Conservation (phyloP, 2,329 filamentous ascomycete genomes). For the Bipolaris bicolor region DNA sequence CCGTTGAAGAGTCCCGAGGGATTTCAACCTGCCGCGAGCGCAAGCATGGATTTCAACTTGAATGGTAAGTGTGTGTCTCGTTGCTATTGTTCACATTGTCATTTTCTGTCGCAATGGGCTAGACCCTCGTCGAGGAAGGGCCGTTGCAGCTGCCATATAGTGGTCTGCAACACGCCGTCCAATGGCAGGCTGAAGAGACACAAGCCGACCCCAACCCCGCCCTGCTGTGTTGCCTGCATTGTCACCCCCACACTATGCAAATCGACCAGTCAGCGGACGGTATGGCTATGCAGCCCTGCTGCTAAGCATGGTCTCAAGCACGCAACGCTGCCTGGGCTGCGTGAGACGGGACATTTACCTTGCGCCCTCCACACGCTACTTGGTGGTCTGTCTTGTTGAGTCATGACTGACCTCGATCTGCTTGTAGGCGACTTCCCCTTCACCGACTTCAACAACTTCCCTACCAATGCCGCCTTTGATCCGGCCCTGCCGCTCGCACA, state of each 20-base stretch:
- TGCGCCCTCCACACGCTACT: conserved; percentile 13
- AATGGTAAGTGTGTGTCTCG: conserved; percentile 36
- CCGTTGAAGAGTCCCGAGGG: conserved; percentile 20
- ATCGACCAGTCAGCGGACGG: conserved; percentile 34
- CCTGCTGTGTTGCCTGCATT: conserved; percentile 30
- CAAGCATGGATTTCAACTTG: conserved; percentile 46
- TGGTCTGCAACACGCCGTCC: conserved; percentile 22
- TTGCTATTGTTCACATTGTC: conserved; percentile 14
- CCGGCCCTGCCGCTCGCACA: conserved; percentile 40
- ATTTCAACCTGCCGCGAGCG: conserved; percentile 25
- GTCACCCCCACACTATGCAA: conserved; percentile 34
- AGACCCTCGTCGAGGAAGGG: conserved; percentile 16
- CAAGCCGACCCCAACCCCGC: conserved; percentile 34
- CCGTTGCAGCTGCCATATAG: conserved; percentile 21
- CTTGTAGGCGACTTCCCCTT: conserved; percentile 54
- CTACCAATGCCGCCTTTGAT: conserved; percentile 39
- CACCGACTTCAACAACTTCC: conserved; percentile 54
- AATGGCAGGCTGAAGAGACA: conserved; percentile 29
- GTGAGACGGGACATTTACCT: conserved; percentile 21
- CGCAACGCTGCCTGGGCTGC: conserved; percentile 40
- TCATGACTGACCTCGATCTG: conserved; percentile 47
- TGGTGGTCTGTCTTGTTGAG: conserved; percentile 10
- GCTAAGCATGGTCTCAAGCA: conserved; percentile 38
- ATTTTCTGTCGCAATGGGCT: conserved; percentile 13
- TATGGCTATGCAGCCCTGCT: conserved; percentile 26